Percentiles rank a stretch among this genome's conserved stretches.
Conservation (phyloP, 768 basidiomycete species). For the Russula dissimulans region DNA sequence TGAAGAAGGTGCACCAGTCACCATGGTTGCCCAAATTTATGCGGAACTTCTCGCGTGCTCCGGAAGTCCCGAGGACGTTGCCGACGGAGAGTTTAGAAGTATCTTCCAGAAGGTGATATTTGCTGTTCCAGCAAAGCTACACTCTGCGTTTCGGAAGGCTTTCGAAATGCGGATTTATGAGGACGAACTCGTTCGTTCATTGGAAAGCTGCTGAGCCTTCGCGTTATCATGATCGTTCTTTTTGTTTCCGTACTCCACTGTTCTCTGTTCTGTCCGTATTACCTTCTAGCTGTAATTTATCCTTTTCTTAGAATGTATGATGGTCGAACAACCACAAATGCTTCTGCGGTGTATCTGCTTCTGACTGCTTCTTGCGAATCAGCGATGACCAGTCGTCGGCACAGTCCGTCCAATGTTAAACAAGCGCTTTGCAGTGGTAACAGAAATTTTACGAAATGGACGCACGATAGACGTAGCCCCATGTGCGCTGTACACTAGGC, state of each 20-base stretch:
- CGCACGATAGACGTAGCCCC: background rate
- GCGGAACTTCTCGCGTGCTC: constrained; percentile 17
- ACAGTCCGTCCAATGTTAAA: background rate
- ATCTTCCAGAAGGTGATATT: constrained; percentile 18
- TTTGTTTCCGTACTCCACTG: background rate
- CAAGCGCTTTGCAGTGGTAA: background rate
- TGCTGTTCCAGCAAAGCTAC: constrained; percentile 8
- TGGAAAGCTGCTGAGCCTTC: background rate
- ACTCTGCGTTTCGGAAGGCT: constrained; percentile 2
- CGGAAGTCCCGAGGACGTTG: background rate
- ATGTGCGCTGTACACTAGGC: background rate
- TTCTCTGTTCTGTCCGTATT: background rate
- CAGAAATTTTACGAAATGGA: background rate
- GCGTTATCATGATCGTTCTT: background rate
- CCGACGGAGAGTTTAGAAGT: constrained; percentile 4
- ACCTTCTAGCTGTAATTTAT: constrained; percentile 1
- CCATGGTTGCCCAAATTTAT: constrained; percentile 12
- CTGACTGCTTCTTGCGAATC: background rate
- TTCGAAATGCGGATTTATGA: constrained; percentile 18
- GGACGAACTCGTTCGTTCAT: constrained; percentile 8
- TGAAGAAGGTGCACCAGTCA: constrained; percentile 10
- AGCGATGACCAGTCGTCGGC: background rate
- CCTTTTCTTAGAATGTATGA: background rate
- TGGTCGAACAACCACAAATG: background rate
- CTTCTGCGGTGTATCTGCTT: background rate